phyloP scores from a whole-genome alignment of 768 basidiomycete genomes.

The Macrolepiota fuliginosa region DNA sequence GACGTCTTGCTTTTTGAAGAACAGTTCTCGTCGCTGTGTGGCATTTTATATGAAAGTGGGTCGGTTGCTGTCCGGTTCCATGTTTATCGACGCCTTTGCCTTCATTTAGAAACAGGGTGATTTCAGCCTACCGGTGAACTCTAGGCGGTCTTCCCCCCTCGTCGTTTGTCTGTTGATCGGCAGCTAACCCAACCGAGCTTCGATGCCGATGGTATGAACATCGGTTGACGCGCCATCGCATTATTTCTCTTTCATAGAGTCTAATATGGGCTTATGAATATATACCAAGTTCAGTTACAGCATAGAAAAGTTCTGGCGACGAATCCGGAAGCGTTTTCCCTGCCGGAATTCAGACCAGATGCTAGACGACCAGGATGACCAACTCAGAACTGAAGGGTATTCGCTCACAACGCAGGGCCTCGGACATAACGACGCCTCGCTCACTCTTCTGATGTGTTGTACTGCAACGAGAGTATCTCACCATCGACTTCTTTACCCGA shows the following conservation, averaged over 20 bases:
- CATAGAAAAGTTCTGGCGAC: neutral
- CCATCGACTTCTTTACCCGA: neutral
- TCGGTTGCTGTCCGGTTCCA: neutral
- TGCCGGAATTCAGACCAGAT: neutral
- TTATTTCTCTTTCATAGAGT: neutral
- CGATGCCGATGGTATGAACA: neutral
- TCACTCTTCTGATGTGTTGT: neutral
- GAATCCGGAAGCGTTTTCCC: neutral
- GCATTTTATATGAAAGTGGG: neutral
- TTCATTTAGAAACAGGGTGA: neutral
- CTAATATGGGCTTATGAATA: neutral
- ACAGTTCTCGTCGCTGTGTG: neutral
- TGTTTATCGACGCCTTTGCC: neutral
- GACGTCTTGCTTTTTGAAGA: neutral
- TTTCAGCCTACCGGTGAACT: neutral
- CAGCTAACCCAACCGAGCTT: neutral
- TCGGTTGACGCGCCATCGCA: neutral
- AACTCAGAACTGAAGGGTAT: neutral
- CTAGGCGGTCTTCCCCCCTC: neutral
- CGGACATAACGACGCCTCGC: neutral
- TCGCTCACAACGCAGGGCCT: neutral
- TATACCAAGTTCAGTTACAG: neutral
- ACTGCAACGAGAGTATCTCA: neutral
- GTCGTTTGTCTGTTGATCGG: constrained; percentile 3
- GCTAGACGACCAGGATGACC: neutral